Conservation (phyloP, 176 grass and related monocot species). For the Aegilops bicornis region DNA sequence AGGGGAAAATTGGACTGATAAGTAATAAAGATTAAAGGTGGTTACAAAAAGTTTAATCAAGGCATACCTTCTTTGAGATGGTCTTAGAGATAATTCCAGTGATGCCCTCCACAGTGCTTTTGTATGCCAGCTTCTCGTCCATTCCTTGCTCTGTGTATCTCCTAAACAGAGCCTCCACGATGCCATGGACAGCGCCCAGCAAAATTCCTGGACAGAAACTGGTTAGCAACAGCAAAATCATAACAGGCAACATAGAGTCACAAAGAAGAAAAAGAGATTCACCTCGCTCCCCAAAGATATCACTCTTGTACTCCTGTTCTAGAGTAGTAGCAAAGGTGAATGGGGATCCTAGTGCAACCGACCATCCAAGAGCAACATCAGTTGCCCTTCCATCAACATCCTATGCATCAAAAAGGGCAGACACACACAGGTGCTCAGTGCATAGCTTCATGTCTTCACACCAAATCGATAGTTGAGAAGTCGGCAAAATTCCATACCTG, state of each 20-base stretch:
- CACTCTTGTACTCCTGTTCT: constrained; percentile 81
- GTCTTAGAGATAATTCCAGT: constrained; percentile 79
- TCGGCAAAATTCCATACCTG: constrained; percentile 36
- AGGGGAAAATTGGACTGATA: neutral
- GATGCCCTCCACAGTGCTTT: constrained; percentile 76
- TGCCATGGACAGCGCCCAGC: constrained; percentile 69
- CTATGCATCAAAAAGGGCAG: constrained; percentile 31
- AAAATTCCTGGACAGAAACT: constrained; percentile 51
- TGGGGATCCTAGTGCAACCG: constrained; percentile 78
- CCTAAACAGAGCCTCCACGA: constrained; percentile 76
- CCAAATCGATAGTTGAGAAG: neutral
- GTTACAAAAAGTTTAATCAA: neutral
- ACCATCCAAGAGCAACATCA: constrained; percentile 86
- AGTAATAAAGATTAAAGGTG: neutral
- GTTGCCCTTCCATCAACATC: constrained; percentile 90
- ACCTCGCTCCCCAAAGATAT: constrained; percentile 88
- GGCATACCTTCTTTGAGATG: constrained; percentile 64
- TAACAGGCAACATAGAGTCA: neutral
- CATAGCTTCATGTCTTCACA: neutral
- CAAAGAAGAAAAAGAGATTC: neutral
- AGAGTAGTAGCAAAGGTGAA: constrained; percentile 74
- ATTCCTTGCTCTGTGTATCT: constrained; percentile 81
- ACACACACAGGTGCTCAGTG: neutral
- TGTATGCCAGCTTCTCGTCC: constrained; percentile 62
- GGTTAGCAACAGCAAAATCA: neutral